Base-by-base conservation (phyloP, 345 rosid species). In the Ceriops zippeliana region DNA sequence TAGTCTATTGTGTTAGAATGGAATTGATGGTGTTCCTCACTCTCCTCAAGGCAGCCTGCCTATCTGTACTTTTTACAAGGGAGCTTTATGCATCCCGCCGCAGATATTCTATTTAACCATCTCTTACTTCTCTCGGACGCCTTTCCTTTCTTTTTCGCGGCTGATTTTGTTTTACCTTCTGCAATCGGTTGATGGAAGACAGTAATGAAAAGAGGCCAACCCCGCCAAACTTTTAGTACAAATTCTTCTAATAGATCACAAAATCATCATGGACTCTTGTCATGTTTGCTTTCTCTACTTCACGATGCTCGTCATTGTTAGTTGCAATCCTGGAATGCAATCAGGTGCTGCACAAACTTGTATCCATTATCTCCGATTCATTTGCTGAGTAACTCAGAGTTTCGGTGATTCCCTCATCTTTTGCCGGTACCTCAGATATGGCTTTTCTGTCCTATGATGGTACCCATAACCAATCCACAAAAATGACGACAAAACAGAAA, bases 211-310 rank as follows among this genome's bases (percentile, higher is more conserved):
- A 38, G 15, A 9, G 10, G 46, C 46, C 46, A 8, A 38, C 46
- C 1, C 65, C 11, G 4, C 21, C 30, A 5, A 31, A 38, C 9
- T 54, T 31, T 46, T 63, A 66, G 51, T 56, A 54, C 10, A 24
- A 59, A 22, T 47, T 57, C 62, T 69, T 28, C 59, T 34, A 1
- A 61, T 42, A 54, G 54, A 61, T 68, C 42, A 53, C n/a, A 17
- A 27, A 52, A 52, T 38, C 28, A 37, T 71, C 62, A 73, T 80
- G 81, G 69, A 64, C 58, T 61, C 74, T 65, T 71, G 67, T 71
- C 72, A 51, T 37, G 0, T 62, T 38, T 69, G 72, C 77, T 61
- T 35, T 66, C 37, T 74, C 58, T 71, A 16, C 80, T 70, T 70
- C 68, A 49, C 53, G 9, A 42, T 80, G 32, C 62, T 80, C 67